phyloP scores from a whole-genome alignment of 345 rosid genomes.

The Orychophragmus violaceus region DNA sequence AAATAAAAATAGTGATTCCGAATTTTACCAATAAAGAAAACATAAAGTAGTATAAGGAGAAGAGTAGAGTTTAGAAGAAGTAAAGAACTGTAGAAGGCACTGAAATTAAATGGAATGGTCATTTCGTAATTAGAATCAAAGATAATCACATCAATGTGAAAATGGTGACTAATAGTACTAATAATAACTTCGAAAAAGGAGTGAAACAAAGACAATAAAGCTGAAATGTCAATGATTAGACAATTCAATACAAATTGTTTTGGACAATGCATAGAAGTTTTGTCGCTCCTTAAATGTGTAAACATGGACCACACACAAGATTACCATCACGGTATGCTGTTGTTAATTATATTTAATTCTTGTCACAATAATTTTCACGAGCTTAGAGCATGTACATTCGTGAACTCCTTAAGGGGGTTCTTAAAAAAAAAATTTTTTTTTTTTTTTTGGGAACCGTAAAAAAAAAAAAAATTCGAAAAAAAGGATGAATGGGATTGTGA shows the following conservation, averaged over 20 bases:
- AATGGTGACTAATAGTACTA: constrained; percentile 1
- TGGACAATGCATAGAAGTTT: constrained; percentile 22
- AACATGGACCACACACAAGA: constrained; percentile 34
- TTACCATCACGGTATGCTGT: constrained; percentile 17
- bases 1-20: too few species aligned
- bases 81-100: not conserved
- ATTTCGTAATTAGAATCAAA: constrained; percentile 3
- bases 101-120: constrained; percentile 16
- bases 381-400: too few species aligned
- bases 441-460: too few species aligned
- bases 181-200: not conserved
- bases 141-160: not conserved
- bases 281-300: constrained; percentile 39
- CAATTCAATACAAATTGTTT: constrained; percentile 13
- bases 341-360: constrained; percentile 6
- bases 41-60: not conserved
- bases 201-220: not conserved
- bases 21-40: not conserved
- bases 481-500: too few species aligned
- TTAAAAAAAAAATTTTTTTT: too few species aligned
- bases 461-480: too few species aligned
- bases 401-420: too few species aligned
- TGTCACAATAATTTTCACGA: constrained; percentile 9
- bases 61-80: not conserved
- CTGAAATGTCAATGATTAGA: constrained; percentile 29